A percentile compares a stretch with the other conserved stretches of the same genome.
Evolutionary conservation across 257 asterid genomes (phyloP).

Genomic region (Euphrasia confusa): DNA sequence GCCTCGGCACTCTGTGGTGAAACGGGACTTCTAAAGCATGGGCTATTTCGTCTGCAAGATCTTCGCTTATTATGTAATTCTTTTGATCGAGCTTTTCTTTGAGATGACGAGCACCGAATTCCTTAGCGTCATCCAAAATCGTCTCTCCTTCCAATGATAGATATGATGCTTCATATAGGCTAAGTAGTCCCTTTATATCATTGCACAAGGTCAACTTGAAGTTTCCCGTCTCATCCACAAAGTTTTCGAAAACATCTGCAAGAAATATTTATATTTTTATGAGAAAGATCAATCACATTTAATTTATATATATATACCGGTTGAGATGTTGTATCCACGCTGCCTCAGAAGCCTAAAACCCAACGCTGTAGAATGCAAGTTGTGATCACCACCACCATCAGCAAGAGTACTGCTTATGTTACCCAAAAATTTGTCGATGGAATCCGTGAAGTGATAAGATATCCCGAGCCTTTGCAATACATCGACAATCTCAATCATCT

Average conservation of each 20-base stretch:
- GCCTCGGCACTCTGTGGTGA: conserved; percentile 31
- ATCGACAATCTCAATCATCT: conserved; percentile 30
- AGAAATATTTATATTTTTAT: no score
- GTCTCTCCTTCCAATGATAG: conserved; percentile 28
- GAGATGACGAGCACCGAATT: conserved; percentile 20
- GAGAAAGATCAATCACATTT: not conserved
- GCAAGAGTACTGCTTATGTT: not conserved
- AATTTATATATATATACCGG: conserved; percentile 14
- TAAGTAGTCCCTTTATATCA: conserved; percentile 25
- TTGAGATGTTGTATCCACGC: conserved; percentile 26
- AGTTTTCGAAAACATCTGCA: conserved; percentile 29
- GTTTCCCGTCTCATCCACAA: conserved; percentile 27
- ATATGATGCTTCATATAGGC: conserved; percentile 36
- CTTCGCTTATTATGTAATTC: not conserved
- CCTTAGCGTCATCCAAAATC: conserved; percentile 23
- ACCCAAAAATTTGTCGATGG: conserved; percentile 20
- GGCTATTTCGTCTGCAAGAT: conserved; percentile 17
- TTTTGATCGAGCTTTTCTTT: conserved; percentile 17
- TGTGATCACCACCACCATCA: not conserved
- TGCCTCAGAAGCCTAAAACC: conserved; percentile 6
- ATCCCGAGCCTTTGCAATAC: conserved; percentile 37
- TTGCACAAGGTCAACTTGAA: conserved; percentile 16
- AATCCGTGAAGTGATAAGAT: conserved; percentile 30
- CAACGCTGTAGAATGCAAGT: conserved; percentile 27
- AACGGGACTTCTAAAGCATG: conserved; percentile 36